Evolutionary conservation across 805 yeast species (phyloP).

Genomic region (Yarrowia hollandica): DNA sequence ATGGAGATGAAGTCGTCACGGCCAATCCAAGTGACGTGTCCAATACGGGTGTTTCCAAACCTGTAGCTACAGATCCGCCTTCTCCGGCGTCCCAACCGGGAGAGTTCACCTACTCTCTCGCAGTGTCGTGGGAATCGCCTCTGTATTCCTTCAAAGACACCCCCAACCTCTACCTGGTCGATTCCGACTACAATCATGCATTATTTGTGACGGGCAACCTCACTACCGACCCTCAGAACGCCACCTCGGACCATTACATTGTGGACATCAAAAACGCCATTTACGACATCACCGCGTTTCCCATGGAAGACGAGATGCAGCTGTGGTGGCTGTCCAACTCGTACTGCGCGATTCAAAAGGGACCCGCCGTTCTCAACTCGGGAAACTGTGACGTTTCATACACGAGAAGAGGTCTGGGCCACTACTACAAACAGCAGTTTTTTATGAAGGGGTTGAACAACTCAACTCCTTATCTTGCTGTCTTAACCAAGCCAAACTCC

Average conservation of each 20-base stretch:
- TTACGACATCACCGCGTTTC: slow-evolving; percentile 34
- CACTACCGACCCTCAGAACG: slow-evolving; percentile 34
- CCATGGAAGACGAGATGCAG: background rate
- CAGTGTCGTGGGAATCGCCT: slow-evolving; percentile 43
- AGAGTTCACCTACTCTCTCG: slow-evolving; percentile 52
- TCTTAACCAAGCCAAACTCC: slow-evolving; percentile 54
- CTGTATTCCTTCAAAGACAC: slow-evolving; percentile 18
- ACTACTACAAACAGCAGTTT: slow-evolving; percentile 56
- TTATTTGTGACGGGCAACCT: slow-evolving; percentile 62
- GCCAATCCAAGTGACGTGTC: background rate
- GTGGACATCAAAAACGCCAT: slow-evolving; percentile 28
- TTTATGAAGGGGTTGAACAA: slow-evolving; percentile 59
- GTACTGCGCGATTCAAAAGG: slow-evolving; percentile 69
- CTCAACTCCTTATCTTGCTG: slow-evolving; percentile 64
- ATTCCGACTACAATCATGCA: slow-evolving; percentile 68
- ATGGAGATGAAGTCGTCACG: background rate
- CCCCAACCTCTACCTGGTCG: slow-evolving; percentile 50
- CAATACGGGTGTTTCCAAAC: background rate
- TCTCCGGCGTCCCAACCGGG: background rate
- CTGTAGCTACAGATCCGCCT: background rate
- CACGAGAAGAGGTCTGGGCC: slow-evolving; percentile 50
- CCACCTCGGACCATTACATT: slow-evolving; percentile 15
- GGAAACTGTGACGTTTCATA: slow-evolving; percentile 38
- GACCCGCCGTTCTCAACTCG: slow-evolving; percentile 46
- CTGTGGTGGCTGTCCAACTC: slow-evolving; percentile 43